Evolutionary conservation across 371 early-diverging fungal genomes (phyloP), one percentile per base, ranked within the genome.

Genomic region (Syncephalastrum sp.): DNA sequence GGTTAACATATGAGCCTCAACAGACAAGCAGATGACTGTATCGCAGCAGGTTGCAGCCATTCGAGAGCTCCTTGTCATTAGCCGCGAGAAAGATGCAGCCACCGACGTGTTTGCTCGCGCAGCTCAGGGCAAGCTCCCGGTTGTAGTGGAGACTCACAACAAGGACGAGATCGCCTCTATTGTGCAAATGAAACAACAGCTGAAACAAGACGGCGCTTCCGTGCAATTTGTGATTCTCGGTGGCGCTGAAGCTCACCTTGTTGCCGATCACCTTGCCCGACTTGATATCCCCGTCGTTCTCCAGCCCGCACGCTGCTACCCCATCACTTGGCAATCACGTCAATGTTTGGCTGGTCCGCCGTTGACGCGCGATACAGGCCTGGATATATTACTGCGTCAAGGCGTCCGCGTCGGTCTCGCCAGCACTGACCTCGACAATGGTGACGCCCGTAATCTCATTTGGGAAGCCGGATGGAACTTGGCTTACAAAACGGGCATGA

Each of bases 381-480:
- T 84, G 24, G 82, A 87, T 47, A 64, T 85, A 16, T 64, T 93
- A 23, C 53, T 79, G 24, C 60, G 72, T 15, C 76, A 82, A 17
- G 81, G 83, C 21, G 91, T 93, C 24, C 66, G 69, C 29, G 84
- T 90, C 2, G 86, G 74, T 13, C 53, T 90, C 24, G 80, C 86
- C 6, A 79, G 81, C 12, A 70, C 76, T 5, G 79, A 78, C 54
- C 67, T 62, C 10, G 82, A 86, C 53, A 78, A 86, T 43, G 82
- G 85, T 17, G 79, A 79, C 64, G 85, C 79, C 4, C 83, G 90
- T 56, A 82, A 84, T 38, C 61, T 92, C 61, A 77, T 86, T 16
- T 91, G 87, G 85, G 91, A 88, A 59, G 91, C 93, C 48, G 90
- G 82, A 55, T 63, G 72, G 74, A 61, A 77, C 69, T 54, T 69